Evolutionary conservation across 805 yeast species (phyloP).

Genomic region (Yarrowia yakushimensis): DNA sequence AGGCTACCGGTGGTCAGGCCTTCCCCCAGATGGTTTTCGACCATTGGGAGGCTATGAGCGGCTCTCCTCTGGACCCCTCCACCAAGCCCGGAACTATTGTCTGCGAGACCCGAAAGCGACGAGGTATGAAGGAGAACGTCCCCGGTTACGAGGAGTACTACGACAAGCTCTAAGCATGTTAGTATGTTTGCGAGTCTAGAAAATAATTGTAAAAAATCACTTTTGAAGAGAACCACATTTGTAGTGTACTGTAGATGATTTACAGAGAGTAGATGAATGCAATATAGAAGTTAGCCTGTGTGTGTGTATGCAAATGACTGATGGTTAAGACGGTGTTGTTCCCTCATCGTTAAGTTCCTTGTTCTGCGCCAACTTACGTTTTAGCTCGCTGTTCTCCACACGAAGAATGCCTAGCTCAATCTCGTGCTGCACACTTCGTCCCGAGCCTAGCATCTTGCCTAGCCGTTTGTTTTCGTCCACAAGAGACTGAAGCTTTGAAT

Average conservation of each 20-base stretch:
- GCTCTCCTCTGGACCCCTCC: constrained; percentile 89
- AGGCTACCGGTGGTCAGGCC: constrained; percentile 99
- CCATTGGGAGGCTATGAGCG: constrained; percentile 90
- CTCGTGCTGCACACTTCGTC: not conserved
- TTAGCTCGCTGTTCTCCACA: not conserved
- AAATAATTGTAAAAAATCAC: constrained; percentile 21
- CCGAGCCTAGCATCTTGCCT: not conserved
- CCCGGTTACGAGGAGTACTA: constrained; percentile 99
- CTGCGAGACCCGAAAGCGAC: constrained; percentile 79
- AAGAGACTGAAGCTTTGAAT: not conserved
- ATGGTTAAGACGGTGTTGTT: no score
- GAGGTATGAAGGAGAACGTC: constrained; percentile 94
- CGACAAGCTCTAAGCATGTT: constrained; percentile 44
- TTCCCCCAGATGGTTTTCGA: constrained; percentile 99
- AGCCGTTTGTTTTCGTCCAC: not conserved
- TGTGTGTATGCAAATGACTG: no score
- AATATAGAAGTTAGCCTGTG: not conserved
- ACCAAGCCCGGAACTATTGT: constrained; percentile 67
- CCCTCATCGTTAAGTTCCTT: not conserved
- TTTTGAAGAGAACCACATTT: not conserved
- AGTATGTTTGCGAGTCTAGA: constrained; percentile 10
- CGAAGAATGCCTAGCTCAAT: constrained; percentile 14
- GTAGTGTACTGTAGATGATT: no score
- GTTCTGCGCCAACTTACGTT: not conserved
- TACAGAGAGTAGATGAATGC: no score